Conservation (phyloP, 2,329 filamentous ascomycete species). For the Ceratocystis lukuohia region DNA sequence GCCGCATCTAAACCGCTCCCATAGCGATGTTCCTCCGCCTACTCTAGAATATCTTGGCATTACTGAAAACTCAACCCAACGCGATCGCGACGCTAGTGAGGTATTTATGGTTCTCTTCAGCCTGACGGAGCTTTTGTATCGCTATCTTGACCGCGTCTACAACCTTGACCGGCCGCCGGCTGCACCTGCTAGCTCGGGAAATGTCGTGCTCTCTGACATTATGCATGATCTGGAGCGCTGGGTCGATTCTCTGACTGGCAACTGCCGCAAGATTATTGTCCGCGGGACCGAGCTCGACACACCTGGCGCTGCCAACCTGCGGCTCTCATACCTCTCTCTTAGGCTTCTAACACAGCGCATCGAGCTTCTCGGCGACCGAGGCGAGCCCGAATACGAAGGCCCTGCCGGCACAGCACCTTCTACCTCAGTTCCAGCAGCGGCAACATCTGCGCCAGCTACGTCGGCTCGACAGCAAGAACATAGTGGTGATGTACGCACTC, state of each 20-base stretch:
- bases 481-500: conserved; percentile 19
- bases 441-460: not conserved
- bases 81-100: conserved; percentile 24
- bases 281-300: conserved; percentile 31
- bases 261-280: conserved; percentile 30
- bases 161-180: conserved; percentile 23
- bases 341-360: conserved; percentile 36
- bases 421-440: too few species aligned
- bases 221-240: conserved; percentile 30
- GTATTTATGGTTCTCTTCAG: conserved; percentile 34
- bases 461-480: not conserved
- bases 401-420: too few species aligned
- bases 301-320: conserved; percentile 38
- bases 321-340: conserved; percentile 37
- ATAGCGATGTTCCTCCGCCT: conserved; percentile 38
- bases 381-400: not conserved
- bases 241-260: conserved; percentile 31
- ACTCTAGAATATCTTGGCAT: conserved; percentile 27
- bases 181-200: conserved; percentile 21
- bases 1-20: conserved; percentile 32
- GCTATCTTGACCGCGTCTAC: conserved; percentile 22
- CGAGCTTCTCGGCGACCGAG: conserved; percentile 25
- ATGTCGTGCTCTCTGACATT: not conserved
- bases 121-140: conserved; percentile 32
- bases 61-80: conserved; percentile 18